phyloP scores from a whole-genome alignment of 1,284 basidiomycete genomes.

The Cerioporus squamosus region DNA sequence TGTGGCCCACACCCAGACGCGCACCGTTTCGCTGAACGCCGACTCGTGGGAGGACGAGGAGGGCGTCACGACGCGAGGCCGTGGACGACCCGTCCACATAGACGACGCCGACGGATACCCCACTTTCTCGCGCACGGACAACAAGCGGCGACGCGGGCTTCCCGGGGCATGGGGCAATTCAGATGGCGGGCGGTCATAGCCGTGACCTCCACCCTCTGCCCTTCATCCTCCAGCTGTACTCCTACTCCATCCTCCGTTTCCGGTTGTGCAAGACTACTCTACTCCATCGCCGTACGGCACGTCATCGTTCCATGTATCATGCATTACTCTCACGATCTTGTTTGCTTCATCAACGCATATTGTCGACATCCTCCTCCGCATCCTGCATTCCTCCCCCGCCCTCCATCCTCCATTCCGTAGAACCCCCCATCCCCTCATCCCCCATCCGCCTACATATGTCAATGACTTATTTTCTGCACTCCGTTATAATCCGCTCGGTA shows the following conservation, averaged over 20 bases:
- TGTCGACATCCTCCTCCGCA: background rate
- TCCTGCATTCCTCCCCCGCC: background rate
- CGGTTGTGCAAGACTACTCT: background rate
- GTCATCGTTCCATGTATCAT: constrained; percentile 8
- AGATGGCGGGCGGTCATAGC: constrained; percentile 20
- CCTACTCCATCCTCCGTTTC: background rate
- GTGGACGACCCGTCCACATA: constrained; percentile 25
- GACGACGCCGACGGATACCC: constrained; percentile 29
- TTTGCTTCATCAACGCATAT: constrained; percentile 2
- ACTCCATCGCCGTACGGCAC: constrained; percentile 2
- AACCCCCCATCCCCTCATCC: too few species aligned
- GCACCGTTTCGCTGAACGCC: constrained; percentile 7
- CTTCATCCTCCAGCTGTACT: background rate
- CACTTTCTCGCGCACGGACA: constrained; percentile 26
- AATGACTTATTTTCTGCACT: constrained; percentile 1
- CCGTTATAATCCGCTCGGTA: constrained; percentile 6
- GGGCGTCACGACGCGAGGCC: constrained; percentile 16
- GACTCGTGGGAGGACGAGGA: constrained; percentile 29
- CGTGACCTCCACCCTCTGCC: background rate
- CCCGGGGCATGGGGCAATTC: constrained; percentile 30
- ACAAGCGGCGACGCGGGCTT: constrained; percentile 29
- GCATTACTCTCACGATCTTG: background rate
- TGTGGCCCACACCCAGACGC: constrained; percentile 26
- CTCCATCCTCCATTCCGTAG: too few species aligned
- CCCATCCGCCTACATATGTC: background rate